These are phyloP conservation scores for Ophiostoma sp. DNA, from an alignment of 2,329 filamentous ascomycete species.

Conservation along the genomic window DNA sequence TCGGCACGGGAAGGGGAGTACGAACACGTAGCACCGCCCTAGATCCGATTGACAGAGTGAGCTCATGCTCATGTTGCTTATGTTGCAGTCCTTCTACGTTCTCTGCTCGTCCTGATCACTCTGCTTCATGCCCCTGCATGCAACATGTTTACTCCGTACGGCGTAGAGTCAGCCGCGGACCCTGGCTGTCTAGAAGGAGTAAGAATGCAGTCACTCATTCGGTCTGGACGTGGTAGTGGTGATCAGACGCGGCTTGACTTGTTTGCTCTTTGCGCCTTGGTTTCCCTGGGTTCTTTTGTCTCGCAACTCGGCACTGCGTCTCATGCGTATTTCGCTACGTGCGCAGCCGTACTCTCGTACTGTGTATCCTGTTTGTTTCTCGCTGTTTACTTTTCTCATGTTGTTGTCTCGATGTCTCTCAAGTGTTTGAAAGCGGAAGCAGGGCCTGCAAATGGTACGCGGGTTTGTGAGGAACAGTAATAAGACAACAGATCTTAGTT, in stretches of 20 bases:
- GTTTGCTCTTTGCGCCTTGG: neutral
- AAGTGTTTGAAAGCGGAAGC: no score
- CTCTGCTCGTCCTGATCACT: neutral
- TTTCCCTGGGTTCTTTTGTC: neutral
- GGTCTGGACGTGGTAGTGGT: neutral
- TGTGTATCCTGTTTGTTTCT: no score
- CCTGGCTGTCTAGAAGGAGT: neutral
- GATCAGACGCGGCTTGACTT: no score
- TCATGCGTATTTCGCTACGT: no score
- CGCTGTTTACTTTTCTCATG: no score
- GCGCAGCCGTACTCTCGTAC: no score
- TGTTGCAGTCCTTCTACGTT: neutral
- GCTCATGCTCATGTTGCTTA: neutral
- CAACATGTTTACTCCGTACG: neutral
- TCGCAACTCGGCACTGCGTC: neutral
- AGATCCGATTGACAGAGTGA: neutral
- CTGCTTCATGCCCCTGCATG: neutral
- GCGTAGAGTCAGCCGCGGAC: neutral
- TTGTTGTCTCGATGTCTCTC: no score
- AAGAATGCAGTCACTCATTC: neutral
- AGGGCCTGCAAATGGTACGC: no score
- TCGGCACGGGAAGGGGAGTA: neutral
- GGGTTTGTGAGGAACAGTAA: no score
- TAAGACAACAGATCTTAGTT: no score
- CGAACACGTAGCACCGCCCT: neutral